Conservation (phyloP, 2,329 filamentous ascomycete genomes). For the Pestalotiopsis sp. region DNA sequence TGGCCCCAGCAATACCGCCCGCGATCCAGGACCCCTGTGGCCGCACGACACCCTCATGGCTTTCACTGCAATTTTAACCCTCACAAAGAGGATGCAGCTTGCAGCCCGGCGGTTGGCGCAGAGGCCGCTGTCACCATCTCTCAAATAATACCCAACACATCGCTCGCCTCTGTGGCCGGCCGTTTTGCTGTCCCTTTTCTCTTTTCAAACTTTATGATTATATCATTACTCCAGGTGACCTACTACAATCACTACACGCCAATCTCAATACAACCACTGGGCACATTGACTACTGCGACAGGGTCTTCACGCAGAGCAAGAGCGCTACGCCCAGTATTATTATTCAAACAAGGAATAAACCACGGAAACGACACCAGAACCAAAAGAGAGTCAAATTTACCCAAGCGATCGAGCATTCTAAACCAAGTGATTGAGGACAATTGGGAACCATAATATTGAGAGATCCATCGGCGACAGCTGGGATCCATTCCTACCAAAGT, state of each 20-base stretch:
- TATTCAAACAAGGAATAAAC: background rate
- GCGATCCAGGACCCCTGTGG: background rate
- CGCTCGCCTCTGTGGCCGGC: conserved; percentile 8
- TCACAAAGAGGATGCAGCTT: conserved; percentile 2
- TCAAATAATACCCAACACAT: conserved; percentile 13
- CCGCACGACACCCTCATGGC: too few species aligned
- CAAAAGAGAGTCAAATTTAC: background rate
- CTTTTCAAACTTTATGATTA: background rate
- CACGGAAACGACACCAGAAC: background rate
- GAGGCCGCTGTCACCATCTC: background rate
- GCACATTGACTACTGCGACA: background rate
- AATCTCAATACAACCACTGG: background rate
- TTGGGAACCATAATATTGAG: background rate
- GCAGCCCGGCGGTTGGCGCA: conserved; percentile 14
- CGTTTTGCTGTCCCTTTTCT: conserved; percentile 11
- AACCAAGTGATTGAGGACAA: background rate
- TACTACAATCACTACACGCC: background rate
- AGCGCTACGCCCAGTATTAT: background rate
- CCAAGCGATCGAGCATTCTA: background rate
- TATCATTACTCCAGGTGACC: background rate
- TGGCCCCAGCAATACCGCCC: conserved; percentile 29
- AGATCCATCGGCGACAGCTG: background rate
- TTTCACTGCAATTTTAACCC: background rate
- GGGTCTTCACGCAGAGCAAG: background rate
- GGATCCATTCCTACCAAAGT: background rate